Evolutionary conservation across 2,329 filamentous ascomycete species (phyloP).

Genomic region (Ceratocystis ficicola): DNA sequence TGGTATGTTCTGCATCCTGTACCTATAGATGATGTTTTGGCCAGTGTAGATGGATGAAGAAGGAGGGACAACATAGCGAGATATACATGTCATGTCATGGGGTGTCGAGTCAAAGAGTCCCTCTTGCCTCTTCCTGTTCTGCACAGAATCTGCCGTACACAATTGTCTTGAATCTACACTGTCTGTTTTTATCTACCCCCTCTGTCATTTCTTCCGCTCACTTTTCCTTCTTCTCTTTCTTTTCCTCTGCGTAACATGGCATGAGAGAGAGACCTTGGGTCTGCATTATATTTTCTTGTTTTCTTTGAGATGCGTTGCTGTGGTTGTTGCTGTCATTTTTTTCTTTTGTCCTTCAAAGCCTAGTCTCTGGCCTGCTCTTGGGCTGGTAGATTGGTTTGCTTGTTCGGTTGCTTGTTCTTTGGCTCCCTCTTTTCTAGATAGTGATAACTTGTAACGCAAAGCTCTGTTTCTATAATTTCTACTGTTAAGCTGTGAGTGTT

Average conservation of each 20-base stretch:
- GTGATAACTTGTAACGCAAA: neutral
- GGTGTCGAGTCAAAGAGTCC: no score
- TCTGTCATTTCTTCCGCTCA: neutral
- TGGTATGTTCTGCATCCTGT: neutral
- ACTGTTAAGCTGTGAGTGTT: neutral
- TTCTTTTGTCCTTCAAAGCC: neutral
- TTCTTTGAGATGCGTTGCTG: slow-evolving; percentile 8
- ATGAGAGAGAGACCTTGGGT: slow-evolving; percentile 13
- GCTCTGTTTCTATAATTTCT: neutral
- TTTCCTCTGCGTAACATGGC: slow-evolving; percentile 11
- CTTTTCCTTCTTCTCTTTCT: slow-evolving; percentile 22
- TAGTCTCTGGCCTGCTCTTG: neutral
- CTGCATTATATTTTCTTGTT: slow-evolving; percentile 24
- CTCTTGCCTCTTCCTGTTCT: no score
- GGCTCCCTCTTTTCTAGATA: neutral
- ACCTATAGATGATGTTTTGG: neutral
- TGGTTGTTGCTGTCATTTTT: slow-evolving; percentile 13
- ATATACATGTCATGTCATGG: neutral
- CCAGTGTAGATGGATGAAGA: neutral
- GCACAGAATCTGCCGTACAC: no score
- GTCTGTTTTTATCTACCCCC: neutral
- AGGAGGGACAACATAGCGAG: neutral
- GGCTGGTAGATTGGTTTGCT: no score
- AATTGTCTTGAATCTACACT: no score
- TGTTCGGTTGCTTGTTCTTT: neutral